Evolutionary conservation across 495 filamentous ascomycete genomes (phyloP).

Genomic region (Arthonia radiata): DNA sequence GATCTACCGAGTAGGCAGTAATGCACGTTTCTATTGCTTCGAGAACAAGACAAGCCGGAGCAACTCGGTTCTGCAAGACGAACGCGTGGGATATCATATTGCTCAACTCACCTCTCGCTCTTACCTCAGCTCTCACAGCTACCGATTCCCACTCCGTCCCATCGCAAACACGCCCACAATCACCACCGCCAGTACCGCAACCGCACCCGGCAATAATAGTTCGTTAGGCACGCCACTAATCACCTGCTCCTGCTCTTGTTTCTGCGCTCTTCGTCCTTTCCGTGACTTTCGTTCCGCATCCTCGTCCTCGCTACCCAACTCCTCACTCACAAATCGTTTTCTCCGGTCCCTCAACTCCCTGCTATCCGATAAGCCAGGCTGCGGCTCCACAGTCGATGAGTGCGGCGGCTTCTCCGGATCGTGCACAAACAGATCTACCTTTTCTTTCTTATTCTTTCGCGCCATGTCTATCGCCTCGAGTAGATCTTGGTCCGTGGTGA

Average conservation of each 20-base stretch:
- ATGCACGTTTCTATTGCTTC: too few relatives aligned
- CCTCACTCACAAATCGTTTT: too few relatives aligned
- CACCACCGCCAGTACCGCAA: slow-evolving; percentile 81
- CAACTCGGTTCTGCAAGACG: too few relatives aligned
- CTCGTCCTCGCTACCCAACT: slow-evolving; percentile 33
- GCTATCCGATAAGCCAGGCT: too few relatives aligned
- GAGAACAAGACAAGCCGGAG: too few relatives aligned
- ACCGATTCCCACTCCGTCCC: slow-evolving; percentile 46
- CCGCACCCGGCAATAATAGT: slow-evolving; percentile 72
- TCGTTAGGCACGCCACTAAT: slow-evolving; percentile 91
- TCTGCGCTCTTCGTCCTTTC: slow-evolving; percentile 23
- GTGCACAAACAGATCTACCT: slow-evolving; percentile 94
- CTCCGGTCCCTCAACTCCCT: too few relatives aligned
- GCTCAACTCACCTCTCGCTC: too few relatives aligned
- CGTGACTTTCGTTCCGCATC: slow-evolving; percentile 20
- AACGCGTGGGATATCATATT: too few relatives aligned
- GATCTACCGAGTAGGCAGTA: too few relatives aligned
- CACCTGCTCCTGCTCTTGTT: slow-evolving; percentile 39
- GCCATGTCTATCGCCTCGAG: slow-evolving; percentile 72
- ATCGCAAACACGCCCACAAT: slow-evolving; percentile 88
- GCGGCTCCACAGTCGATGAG: slow-evolving; percentile 37
- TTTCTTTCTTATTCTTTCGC: slow-evolving; percentile 50
- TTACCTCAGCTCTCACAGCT: too few relatives aligned
- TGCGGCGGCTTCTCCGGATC: slow-evolving; percentile 71
- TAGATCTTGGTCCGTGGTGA: slow-evolving; percentile 86